Conservation (phyloP, 192 early-diverging fungal genomes). For the Thamnidium elegans region DNA sequence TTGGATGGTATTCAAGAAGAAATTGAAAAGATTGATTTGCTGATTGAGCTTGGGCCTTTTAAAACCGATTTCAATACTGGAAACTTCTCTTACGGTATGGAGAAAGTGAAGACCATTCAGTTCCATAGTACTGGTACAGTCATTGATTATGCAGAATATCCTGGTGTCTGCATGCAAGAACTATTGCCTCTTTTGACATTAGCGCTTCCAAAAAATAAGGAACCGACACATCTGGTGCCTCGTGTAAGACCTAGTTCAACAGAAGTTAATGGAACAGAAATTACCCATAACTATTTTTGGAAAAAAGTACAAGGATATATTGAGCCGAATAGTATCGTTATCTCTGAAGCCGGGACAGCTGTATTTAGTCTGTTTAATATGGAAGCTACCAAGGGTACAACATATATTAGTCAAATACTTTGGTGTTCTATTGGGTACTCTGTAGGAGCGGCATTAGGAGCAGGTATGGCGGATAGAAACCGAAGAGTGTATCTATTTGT, state of each 20-base stretch:
- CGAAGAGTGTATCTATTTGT: constrained; percentile 44
- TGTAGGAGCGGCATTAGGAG: constrained; percentile 41
- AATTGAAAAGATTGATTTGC: too few relatives aligned
- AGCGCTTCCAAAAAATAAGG: constrained; percentile 1
- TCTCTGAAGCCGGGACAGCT: constrained; percentile 42
- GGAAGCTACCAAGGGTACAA: constrained; percentile 28
- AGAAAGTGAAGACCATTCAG: too few relatives aligned
- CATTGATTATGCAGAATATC: constrained; percentile 14
- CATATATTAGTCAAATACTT: constrained; percentile 38
- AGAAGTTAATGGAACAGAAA: constrained; percentile 1
- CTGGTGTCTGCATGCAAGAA: constrained; percentile 29
- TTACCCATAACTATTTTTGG: constrained; percentile 44
- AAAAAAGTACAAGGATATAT: constrained; percentile 28
- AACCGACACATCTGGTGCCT: not conserved
- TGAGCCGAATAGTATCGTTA: constrained; percentile 21
- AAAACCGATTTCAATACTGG: constrained; percentile 16
- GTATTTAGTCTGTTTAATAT: constrained; percentile 36
- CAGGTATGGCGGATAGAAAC: constrained; percentile 35
- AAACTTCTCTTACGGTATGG: too few relatives aligned
- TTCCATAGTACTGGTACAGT: constrained; percentile 28
- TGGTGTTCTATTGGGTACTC: constrained; percentile 33
- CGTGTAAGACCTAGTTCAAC: not conserved
- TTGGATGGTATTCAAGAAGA: too few relatives aligned
- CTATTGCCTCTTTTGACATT: constrained; percentile 18
- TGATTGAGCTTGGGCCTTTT: too few relatives aligned